Evolutionary conservation across 768 basidiomycete genomes (phyloP).

Genomic region (Pleurotus cornucopiae): DNA sequence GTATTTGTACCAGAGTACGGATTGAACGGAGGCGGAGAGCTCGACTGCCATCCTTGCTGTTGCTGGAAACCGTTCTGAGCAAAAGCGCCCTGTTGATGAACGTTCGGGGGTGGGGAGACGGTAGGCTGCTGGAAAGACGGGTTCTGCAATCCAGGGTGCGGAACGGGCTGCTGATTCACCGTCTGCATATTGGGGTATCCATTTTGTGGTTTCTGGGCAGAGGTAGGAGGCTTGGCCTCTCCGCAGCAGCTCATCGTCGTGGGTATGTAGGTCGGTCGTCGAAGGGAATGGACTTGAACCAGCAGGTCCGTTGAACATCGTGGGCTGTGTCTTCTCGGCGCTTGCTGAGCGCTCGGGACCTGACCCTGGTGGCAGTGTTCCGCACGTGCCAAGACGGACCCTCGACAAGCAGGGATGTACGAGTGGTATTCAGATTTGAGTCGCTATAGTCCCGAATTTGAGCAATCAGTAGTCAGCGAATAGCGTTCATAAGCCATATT

Average conservation of each 20-base stretch:
- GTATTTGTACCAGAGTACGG: slow-evolving; percentile 11
- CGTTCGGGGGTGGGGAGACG: slow-evolving; percentile 43
- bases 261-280: slow-evolving; percentile 1
- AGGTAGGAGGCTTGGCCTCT: slow-evolving; percentile 29
- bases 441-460: too few relatives aligned
- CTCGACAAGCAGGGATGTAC: too few relatives aligned
- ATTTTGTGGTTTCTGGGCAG: slow-evolving; percentile 24
- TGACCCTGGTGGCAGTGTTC: neutral
- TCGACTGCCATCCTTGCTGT: slow-evolving; percentile 29
- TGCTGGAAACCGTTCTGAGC: slow-evolving; percentile 22
- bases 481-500: too few relatives aligned
- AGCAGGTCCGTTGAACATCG: slow-evolving; percentile 5
- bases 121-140: slow-evolving; percentile 33
- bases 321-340: slow-evolving; percentile 7
- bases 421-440: too few relatives aligned
- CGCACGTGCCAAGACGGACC: neutral
- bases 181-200: slow-evolving; percentile 21
- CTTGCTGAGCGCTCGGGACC: neutral
- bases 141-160: slow-evolving; percentile 38
- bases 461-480: too few relatives aligned
- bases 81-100: slow-evolving; percentile 18
- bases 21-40: slow-evolving; percentile 28
- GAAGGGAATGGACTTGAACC: slow-evolving; percentile 2
- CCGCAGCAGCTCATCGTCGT: slow-evolving; percentile 69
- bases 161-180: slow-evolving; percentile 50